Conservation (phyloP, 139 green algal species). For the Mesotaenium endlicherianum region DNA sequence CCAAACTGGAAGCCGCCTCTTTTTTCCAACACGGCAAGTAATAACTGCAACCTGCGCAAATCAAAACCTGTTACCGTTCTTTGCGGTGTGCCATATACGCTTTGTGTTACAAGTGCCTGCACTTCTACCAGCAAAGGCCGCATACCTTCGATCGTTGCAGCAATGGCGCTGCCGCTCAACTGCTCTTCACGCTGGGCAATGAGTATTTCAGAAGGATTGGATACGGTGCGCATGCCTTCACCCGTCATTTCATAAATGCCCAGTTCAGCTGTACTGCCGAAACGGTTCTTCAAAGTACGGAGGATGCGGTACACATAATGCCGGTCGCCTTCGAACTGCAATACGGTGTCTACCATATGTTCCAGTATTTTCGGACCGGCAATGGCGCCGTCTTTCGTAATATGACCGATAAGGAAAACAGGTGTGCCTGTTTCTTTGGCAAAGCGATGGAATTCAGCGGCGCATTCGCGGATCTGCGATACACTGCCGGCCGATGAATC, state of each 20-base stretch:
- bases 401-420: not conserved
- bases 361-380: not conserved
- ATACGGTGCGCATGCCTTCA: not conserved
- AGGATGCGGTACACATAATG: not conserved
- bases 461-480: not conserved
- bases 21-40: not conserved
- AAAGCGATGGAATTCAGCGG: not conserved
- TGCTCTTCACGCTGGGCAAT: not conserved
- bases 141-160: not conserved
- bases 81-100: not conserved
- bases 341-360: not conserved
- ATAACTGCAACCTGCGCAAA: not conserved
- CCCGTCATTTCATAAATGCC: not conserved
- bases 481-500: not conserved
- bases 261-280: not conserved
- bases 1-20: not conserved
- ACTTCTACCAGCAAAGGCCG: not conserved
- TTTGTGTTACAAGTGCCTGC: not conserved
- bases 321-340: not conserved
- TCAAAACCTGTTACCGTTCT: not conserved
- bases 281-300: not conserved
- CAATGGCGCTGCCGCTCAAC: not conserved
- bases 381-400: not conserved
- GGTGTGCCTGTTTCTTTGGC: not conserved
- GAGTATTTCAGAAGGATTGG: not conserved